Percentiles rank a stretch among this genome's conserved stretches.
Conservation (phyloP, 371 early-diverging fungal species). For the Apophysomyces elegans region DNA sequence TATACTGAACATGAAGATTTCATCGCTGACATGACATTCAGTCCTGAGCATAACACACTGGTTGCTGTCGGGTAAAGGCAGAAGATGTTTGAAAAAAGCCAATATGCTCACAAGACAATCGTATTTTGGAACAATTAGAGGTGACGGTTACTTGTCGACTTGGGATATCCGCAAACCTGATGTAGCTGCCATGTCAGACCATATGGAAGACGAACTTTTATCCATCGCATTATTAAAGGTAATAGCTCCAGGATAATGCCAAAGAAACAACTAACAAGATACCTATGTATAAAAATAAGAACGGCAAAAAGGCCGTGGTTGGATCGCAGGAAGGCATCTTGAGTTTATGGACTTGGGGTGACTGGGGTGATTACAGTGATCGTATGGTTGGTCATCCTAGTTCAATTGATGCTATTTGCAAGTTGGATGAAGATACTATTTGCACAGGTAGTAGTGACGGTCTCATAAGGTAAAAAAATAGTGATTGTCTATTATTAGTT, state of each 20-base stretch:
- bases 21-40: slow-evolving; percentile 82
- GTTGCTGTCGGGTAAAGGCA: slow-evolving; percentile 64
- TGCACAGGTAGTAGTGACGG: slow-evolving; percentile 93
- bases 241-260: background rate
- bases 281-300: slow-evolving; percentile 54
- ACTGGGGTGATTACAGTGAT: slow-evolving; percentile 92
- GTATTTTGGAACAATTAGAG: slow-evolving; percentile 51
- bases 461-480: slow-evolving; percentile 59
- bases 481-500: background rate
- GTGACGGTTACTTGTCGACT: slow-evolving; percentile 89
- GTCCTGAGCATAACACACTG: slow-evolving; percentile 66
- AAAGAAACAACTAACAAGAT: background rate
- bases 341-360: slow-evolving; percentile 75
- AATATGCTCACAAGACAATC: background rate
- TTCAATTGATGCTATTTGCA: slow-evolving; percentile 82
- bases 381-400: slow-evolving; percentile 91
- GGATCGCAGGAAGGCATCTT: slow-evolving; percentile 91
- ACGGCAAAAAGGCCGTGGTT: slow-evolving; percentile 80
- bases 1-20: slow-evolving; percentile 87
- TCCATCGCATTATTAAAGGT: slow-evolving; percentile 78
- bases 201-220: slow-evolving; percentile 92
- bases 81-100: background rate
- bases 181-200: slow-evolving; percentile 81
- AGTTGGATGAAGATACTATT: slow-evolving; percentile 80
- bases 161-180: slow-evolving; percentile 86